Evolutionary conservation across 1,284 basidiomycete genomes (phyloP).

Genomic region (Xerocomus cyaneibrunnescens): DNA sequence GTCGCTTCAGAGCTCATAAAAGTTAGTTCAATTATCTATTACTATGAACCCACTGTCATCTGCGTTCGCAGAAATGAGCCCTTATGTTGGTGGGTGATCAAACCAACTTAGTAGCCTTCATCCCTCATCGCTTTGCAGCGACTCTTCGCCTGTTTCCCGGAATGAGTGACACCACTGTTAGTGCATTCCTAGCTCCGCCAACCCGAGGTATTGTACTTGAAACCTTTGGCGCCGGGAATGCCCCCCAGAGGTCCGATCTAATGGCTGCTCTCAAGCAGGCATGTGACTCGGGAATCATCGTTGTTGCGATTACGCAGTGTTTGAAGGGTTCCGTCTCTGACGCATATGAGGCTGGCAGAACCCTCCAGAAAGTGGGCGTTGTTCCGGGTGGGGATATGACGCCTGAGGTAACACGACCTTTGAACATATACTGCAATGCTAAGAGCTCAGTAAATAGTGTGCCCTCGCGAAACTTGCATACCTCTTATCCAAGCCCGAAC

Average conservation of each 20-base stretch:
- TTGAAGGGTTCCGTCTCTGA: constrained; percentile 78
- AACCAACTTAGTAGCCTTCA: neutral
- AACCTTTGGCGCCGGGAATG: constrained; percentile 88
- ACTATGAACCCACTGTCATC: constrained; percentile 6
- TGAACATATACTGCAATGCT: constrained; percentile 2
- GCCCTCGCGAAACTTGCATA: constrained; percentile 89
- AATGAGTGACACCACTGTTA: constrained; percentile 69
- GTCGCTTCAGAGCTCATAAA: constrained; percentile 81
- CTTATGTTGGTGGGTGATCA: constrained; percentile 64
- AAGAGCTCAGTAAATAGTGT: constrained; percentile 48
- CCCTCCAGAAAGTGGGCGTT: constrained; percentile 70
- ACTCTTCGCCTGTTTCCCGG: constrained; percentile 86
- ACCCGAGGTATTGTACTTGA: constrained; percentile 82
- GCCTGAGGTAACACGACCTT: constrained; percentile 65
- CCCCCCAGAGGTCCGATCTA: constrained; percentile 70
- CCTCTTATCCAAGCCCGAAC: constrained; percentile 81
- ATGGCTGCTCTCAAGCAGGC: constrained; percentile 74
- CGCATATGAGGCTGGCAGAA: constrained; percentile 80
- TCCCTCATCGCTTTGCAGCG: constrained; percentile 42
- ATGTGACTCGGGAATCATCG: constrained; percentile 77
- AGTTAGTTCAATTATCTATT: constrained; percentile 37
- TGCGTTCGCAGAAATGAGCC: constrained; percentile 59
- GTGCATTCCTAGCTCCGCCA: constrained; percentile 70
- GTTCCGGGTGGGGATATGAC: constrained; percentile 90
- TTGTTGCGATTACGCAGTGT: constrained; percentile 92